A percentile compares a stretch with the other conserved stretches of the same genome.
These are phyloP conservation scores for Corylus americana DNA, from an alignment of 306 rosid species.

Conservation along the genomic window DNA sequence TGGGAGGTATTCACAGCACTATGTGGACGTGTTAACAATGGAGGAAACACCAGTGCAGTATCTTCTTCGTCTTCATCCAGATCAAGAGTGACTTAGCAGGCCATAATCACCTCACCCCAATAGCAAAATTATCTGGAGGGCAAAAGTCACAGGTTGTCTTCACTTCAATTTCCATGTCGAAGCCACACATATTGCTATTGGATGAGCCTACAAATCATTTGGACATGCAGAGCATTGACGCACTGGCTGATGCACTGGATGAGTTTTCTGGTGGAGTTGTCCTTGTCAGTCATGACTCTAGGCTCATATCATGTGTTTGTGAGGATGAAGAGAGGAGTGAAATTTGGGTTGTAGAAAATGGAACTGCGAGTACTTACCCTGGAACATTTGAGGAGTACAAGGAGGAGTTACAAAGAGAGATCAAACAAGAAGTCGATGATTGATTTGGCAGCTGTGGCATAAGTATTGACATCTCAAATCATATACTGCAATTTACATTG, in stretches of 20 bases:
- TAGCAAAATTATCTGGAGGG: slow-evolving; percentile 70
- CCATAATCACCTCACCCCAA: slow-evolving; percentile 75
- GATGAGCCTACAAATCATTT: slow-evolving; percentile 84
- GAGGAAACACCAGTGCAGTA: slow-evolving; percentile 66
- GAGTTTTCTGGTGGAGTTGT: slow-evolving; percentile 76
- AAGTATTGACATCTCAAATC: not conserved
- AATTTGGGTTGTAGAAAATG: slow-evolving; percentile 84
- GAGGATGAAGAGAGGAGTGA: slow-evolving; percentile 74
- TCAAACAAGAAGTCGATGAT: slow-evolving; percentile 64
- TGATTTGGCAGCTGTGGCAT: slow-evolving; percentile 12
- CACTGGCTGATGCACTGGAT: slow-evolving; percentile 33
- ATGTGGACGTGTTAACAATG: slow-evolving; percentile 68
- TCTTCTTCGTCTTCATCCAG: slow-evolving; percentile 69
- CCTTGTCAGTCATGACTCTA: slow-evolving; percentile 63
- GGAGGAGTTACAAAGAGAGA: slow-evolving; percentile 54
- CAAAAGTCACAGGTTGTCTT: slow-evolving; percentile 71
- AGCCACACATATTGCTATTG: slow-evolving; percentile 70
- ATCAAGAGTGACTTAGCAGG: slow-evolving; percentile 76
- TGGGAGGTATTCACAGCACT: slow-evolving; percentile 68
- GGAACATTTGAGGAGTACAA: slow-evolving; percentile 65
- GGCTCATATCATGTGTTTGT: slow-evolving; percentile 72
- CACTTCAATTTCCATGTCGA: slow-evolving; percentile 84
- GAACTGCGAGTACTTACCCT: slow-evolving; percentile 42
- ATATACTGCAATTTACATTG: not conserved
- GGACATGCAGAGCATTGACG: slow-evolving; percentile 84